Evolutionary conservation across 2,329 filamentous ascomycete genomes (phyloP).

Genomic region (Neonectria magnoliae): DNA sequence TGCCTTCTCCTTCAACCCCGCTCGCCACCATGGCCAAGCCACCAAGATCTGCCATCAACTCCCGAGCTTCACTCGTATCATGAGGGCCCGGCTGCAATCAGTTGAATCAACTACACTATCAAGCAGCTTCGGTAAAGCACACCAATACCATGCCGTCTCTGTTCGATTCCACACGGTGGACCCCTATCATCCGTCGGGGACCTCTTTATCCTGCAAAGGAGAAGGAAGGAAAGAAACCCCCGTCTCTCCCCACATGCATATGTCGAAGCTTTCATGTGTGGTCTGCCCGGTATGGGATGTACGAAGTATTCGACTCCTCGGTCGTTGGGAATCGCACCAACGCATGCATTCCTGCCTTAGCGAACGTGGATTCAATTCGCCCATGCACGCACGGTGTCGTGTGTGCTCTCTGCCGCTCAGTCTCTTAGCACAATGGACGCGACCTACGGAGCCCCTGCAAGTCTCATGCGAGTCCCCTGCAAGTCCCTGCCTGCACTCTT

Average conservation of each 20-base stretch:
- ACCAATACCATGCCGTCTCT: constrained; percentile 1
- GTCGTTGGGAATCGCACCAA: constrained; percentile 4
- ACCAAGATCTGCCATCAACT: neutral
- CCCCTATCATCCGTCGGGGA: too few species aligned
- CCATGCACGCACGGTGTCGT: constrained; percentile 1
- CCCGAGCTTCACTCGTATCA: neutral
- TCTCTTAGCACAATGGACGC: too few species aligned
- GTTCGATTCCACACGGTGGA: constrained; percentile 10
- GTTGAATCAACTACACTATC: neutral
- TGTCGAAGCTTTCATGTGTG: constrained; percentile 27
- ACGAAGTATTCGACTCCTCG: neutral
- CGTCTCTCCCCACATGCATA: constrained; percentile 36
- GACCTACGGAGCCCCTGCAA: neutral
- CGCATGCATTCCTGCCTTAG: constrained; percentile 17
- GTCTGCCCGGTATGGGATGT: neutral
- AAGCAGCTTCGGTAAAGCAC: neutral
- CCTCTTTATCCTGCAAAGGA: neutral
- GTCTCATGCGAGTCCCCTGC: constrained; percentile 6
- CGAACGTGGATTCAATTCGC: neutral
- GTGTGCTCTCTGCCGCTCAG: neutral
- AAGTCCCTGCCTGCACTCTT: constrained; percentile 38
- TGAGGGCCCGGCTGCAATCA: neutral
- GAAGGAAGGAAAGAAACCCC: neutral
- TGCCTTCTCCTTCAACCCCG: neutral
- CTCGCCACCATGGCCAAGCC: neutral